phyloP scores from a whole-genome alignment of 1,139 yeast genomes.

The Ogataea hybrid region DNA sequence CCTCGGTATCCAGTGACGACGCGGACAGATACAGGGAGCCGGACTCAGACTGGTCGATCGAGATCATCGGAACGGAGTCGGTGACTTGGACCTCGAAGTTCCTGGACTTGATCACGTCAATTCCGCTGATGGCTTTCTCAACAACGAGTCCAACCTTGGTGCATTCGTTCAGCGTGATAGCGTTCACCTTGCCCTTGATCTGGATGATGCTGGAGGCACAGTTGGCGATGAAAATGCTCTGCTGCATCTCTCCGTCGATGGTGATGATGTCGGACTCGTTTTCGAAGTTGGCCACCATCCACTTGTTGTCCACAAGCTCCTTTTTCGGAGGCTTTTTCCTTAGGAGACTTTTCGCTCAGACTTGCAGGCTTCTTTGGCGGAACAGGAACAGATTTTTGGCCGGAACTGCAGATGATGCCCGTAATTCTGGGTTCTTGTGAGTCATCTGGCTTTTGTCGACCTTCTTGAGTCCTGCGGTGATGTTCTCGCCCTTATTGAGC shows the following conservation, averaged over 20 bases:
- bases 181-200: conserved; percentile 86
- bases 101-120: conserved; percentile 79
- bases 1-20: conserved; percentile 65
- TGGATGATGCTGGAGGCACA: conserved; percentile 73
- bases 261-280: conserved; percentile 53
- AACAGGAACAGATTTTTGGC: conserved; percentile 39
- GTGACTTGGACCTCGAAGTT: conserved; percentile 84
- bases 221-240: conserved; percentile 84
- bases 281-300: conserved; percentile 84
- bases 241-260: conserved; percentile 72
- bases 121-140: conserved; percentile 82
- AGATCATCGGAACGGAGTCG: conserved; percentile 77
- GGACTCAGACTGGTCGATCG: conserved; percentile 85
- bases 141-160: conserved; percentile 66
- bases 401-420: conserved; percentile 45
- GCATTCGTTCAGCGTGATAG: conserved; percentile 77
- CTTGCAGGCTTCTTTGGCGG: conserved; percentile 79
- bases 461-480: conserved; percentile 84
- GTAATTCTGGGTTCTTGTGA: conserved; percentile 84
- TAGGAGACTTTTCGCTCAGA: conserved; percentile 40
- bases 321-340: conserved; percentile 63
- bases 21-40: conserved; percentile 78
- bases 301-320: conserved; percentile 81
- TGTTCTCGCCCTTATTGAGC: conserved; percentile 76
- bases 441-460: conserved; percentile 95